Conservation (phyloP, 768 basidiomycete species). For the Amanita pseudoporphyria region DNA sequence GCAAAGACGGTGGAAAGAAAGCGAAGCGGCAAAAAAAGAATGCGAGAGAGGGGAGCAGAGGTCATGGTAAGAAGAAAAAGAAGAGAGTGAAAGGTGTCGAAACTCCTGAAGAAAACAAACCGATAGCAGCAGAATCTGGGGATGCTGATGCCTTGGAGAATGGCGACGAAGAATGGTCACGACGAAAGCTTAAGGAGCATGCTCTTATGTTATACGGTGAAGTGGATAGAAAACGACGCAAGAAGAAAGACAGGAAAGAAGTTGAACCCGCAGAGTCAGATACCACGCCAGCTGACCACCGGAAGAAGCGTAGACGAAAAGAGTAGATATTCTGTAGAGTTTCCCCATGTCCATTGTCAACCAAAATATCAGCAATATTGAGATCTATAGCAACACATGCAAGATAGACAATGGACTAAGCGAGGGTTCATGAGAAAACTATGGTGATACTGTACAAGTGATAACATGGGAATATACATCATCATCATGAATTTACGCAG, state of each 20-base stretch:
- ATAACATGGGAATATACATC: slow-evolving; percentile 1
- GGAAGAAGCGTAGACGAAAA: neutral
- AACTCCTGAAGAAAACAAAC: slow-evolving; percentile 11
- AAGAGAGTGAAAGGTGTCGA: neutral
- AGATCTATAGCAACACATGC: slow-evolving; percentile 12
- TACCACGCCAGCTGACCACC: neutral
- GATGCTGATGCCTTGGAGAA: neutral
- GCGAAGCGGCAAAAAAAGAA: neutral
- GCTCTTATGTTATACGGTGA: neutral
- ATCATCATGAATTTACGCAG: slow-evolving; percentile 30
- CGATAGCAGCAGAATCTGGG: slow-evolving; percentile 8
- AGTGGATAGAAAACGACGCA: neutral
- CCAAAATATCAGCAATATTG: slow-evolving; percentile 1
- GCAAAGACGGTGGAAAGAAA: neutral
- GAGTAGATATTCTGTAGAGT: neutral
- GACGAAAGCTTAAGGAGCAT: neutral
- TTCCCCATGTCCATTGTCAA: neutral
- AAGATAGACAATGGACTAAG: neutral
- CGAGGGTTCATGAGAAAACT: slow-evolving; percentile 2
- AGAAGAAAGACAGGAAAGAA: neutral
- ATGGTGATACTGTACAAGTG: slow-evolving; percentile 12
- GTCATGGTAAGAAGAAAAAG: neutral
- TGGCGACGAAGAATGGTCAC: neutral
- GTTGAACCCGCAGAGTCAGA: neutral
- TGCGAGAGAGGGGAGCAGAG: neutral